Conservation (phyloP, 2,329 filamentous ascomycete species). For the Fusarium compactum region DNA sequence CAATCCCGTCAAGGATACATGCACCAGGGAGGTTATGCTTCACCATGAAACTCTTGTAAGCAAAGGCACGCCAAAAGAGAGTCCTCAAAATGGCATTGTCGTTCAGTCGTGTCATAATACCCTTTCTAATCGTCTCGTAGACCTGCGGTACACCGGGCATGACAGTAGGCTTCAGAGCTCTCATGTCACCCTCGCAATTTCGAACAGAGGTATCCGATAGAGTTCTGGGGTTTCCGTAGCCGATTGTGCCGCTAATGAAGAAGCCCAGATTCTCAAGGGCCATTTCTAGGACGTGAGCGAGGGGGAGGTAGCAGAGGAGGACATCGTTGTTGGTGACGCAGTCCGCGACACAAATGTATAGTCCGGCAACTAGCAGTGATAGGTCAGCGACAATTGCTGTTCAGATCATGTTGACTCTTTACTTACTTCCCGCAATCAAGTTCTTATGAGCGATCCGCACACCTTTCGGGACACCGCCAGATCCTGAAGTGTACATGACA, state of each 20-base stretch:
- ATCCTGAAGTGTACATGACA: slow-evolving; percentile 88
- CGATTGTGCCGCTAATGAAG: slow-evolving; percentile 89
- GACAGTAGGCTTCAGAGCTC: slow-evolving; percentile 87
- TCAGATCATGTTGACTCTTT: background rate
- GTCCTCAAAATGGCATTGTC: slow-evolving; percentile 75
- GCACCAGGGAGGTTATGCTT: slow-evolving; percentile 72
- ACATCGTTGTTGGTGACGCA: slow-evolving; percentile 81
- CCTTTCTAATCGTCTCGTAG: slow-evolving; percentile 97
- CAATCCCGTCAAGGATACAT: slow-evolving; percentile 79
- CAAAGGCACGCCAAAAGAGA: slow-evolving; percentile 79
- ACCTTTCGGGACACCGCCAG: slow-evolving; percentile 89
- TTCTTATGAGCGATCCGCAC: slow-evolving; percentile 85
- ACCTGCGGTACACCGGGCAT: slow-evolving; percentile 95
- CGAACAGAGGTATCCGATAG: slow-evolving; percentile 85
- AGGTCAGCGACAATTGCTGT: background rate
- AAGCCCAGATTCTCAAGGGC: slow-evolving; percentile 91
- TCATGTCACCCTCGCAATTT: slow-evolving; percentile 93
- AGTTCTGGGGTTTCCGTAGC: slow-evolving; percentile 90
- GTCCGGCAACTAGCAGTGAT: slow-evolving; percentile 72
- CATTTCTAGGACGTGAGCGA: slow-evolving; percentile 96
- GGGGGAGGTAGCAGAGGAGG: slow-evolving; percentile 89
- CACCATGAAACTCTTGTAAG: slow-evolving; percentile 69
- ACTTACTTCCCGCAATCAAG: slow-evolving; percentile 74
- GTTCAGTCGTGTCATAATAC: slow-evolving; percentile 83
- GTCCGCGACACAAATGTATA: slow-evolving; percentile 80